A percentile compares a stretch with the other conserved stretches of the same genome.
Conservation (phyloP, 2,329 filamentous ascomycete genomes). For the Trichoderma citrinoviride region DNA sequence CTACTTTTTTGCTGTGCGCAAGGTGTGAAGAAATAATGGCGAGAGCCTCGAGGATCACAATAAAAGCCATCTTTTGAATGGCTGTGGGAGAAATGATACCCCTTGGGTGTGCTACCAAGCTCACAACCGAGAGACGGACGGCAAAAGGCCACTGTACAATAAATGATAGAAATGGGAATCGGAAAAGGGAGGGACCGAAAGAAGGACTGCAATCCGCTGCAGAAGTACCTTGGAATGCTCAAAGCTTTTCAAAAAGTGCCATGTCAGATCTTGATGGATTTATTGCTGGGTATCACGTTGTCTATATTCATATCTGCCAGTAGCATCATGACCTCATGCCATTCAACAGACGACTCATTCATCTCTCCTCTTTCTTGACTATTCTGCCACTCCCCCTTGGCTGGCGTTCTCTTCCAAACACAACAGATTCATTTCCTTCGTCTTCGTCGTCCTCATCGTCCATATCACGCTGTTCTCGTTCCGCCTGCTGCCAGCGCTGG, state of each 20-base stretch:
- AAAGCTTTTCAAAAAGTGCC: background rate
- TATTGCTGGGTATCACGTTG: conserved; percentile 22
- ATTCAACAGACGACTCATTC: background rate
- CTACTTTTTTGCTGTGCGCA: conserved; percentile 87
- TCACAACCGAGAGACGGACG: background rate
- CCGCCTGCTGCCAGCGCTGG: conserved; percentile 49
- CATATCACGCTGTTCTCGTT: conserved; percentile 40
- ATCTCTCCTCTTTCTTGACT: conserved; percentile 28
- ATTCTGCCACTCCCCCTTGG: conserved; percentile 23
- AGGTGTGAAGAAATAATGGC: conserved; percentile 25
- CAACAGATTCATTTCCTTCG: conserved; percentile 27
- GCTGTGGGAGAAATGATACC: background rate
- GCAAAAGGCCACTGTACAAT: conserved; percentile 9
- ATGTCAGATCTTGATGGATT: background rate
- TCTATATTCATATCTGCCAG: background rate
- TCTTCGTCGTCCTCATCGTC: conserved; percentile 41
- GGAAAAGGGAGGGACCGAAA: too few relatives aligned
- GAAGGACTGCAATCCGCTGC: background rate
- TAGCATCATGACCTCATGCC: background rate
- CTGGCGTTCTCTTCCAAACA: conserved; percentile 28
- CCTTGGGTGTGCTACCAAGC: background rate
- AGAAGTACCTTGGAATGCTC: background rate
- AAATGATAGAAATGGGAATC: background rate
- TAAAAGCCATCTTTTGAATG: too few relatives aligned
- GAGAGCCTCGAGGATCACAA: background rate